phyloP scores from a whole-genome alignment of 257 asterid species.

The Nicotiana knightiana region DNA sequence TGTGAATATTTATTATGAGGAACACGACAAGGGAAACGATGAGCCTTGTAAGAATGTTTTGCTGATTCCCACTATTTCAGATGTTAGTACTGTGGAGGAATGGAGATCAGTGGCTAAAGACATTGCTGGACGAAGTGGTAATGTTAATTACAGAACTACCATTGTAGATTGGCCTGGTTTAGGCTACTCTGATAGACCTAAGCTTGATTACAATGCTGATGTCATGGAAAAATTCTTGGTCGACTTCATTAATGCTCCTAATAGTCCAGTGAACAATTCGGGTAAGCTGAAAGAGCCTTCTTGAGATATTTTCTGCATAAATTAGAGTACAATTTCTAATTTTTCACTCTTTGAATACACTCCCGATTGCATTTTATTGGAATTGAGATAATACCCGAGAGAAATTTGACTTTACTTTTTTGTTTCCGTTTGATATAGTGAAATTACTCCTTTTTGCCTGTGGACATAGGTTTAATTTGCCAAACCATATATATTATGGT shows the following conservation, averaged over 20 bases:
- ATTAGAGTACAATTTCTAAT: neutral
- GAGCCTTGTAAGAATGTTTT: constrained; percentile 54
- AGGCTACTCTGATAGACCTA: constrained; percentile 88
- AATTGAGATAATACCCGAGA: too few species aligned
- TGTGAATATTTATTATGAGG: constrained; percentile 64
- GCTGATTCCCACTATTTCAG: constrained; percentile 87
- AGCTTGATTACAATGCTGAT: constrained; percentile 72
- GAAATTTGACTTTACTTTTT: too few species aligned
- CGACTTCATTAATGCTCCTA: constrained; percentile 61
- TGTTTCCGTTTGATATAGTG: neutral
- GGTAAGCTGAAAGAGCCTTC: constrained; percentile 31
- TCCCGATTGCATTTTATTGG: too few species aligned
- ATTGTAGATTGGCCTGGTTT: constrained; percentile 98
- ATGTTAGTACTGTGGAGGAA: constrained; percentile 93
- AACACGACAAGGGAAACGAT: constrained; percentile 34
- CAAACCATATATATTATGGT: neutral
- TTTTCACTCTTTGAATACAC: too few species aligned
- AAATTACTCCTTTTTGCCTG: neutral
- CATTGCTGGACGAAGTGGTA: constrained; percentile 43
- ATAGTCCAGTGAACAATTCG: constrained; percentile 50
- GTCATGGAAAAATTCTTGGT: constrained; percentile 87
- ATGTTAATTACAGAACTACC: constrained; percentile 52
- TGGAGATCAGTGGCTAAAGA: constrained; percentile 87
- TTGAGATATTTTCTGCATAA: neutral
- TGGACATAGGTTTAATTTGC: neutral